phyloP scores from a whole-genome alignment of 306 rosid genomes.

The Malus sieversii region DNA sequence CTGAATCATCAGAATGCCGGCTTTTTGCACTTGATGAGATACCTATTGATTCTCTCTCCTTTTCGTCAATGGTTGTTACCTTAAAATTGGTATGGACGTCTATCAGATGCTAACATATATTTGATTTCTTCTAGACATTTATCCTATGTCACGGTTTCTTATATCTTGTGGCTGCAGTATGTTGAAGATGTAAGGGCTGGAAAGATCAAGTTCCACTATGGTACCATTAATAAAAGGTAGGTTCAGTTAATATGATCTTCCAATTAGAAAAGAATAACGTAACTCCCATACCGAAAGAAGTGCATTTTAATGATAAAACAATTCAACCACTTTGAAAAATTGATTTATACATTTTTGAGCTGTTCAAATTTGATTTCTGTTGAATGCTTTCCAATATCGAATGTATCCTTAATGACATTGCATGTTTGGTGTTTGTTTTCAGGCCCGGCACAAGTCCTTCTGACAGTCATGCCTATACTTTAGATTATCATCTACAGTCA shows the following conservation, averaged over 20 bases:
- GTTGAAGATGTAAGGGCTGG: slow-evolving; percentile 75
- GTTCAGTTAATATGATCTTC: background rate
- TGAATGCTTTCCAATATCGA: background rate
- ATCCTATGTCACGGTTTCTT: slow-evolving; percentile 13
- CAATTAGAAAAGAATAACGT: background rate
- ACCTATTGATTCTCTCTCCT: slow-evolving; percentile 80
- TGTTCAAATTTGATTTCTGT: background rate
- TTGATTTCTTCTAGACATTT: background rate
- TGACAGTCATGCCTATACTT: slow-evolving; percentile 76
- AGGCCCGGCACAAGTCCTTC: slow-evolving; percentile 98
- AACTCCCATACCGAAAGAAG: background rate
- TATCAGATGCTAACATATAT: slow-evolving; percentile 3
- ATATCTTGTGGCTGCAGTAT: slow-evolving; percentile 47
- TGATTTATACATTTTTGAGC: background rate
- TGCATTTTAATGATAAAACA: background rate
- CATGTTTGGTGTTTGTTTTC: slow-evolving; percentile 19
- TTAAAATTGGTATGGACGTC: slow-evolving; percentile 63
- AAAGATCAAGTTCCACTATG: slow-evolving; percentile 69
- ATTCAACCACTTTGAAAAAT: background rate
- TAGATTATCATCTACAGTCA: slow-evolving; percentile 68
- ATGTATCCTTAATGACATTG: background rate
- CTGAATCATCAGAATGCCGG: slow-evolving; percentile 80
- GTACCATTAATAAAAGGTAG: slow-evolving; percentile 80
- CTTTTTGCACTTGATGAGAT: slow-evolving; percentile 75
- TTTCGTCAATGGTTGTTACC: slow-evolving; percentile 92